These are phyloP conservation scores for Ceratocystis diversiconidia DNA, from an alignment of 2,329 filamentous ascomycete species.

Conservation along the genomic window DNA sequence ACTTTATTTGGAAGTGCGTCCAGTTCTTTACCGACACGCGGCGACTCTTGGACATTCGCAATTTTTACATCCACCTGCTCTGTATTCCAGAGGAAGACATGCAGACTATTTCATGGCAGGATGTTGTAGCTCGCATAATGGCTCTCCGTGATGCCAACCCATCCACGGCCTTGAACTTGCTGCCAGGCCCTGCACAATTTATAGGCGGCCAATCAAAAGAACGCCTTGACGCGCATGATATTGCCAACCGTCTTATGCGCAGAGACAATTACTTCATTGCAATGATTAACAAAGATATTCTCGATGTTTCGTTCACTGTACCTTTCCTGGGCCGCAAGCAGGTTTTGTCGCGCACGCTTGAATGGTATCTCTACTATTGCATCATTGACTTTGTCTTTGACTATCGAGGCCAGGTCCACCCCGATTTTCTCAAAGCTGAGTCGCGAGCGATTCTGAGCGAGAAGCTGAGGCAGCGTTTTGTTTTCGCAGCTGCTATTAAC, in stretches of 20 bases:
- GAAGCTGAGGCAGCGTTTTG: conserved; percentile 61
- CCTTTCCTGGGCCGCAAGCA: conserved; percentile 69
- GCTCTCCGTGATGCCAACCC: conserved; percentile 71
- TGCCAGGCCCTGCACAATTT: conserved; percentile 37
- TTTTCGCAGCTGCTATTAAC: conserved; percentile 74
- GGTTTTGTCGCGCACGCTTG: conserved; percentile 75
- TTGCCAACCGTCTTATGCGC: conserved; percentile 91
- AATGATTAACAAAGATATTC: conserved; percentile 88
- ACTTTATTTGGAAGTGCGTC: conserved; percentile 69
- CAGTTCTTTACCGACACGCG: conserved; percentile 60
- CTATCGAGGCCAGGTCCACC: conserved; percentile 70
- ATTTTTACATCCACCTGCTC: conserved; percentile 73
- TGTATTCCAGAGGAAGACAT: conserved; percentile 73
- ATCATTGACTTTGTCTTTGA: conserved; percentile 93
- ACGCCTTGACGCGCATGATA: conserved; percentile 87
- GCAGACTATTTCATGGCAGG: conserved; percentile 89
- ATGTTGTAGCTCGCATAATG: conserved; percentile 76
- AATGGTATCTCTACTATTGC: conserved; percentile 83
- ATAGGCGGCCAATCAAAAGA: conserved; percentile 82
- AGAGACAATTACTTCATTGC: conserved; percentile 95
- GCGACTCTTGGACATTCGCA: conserved; percentile 60
- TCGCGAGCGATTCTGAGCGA: conserved; percentile 66
- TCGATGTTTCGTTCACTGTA: conserved; percentile 73
- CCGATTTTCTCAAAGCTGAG: conserved; percentile 71
- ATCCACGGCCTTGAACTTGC: conserved; percentile 51